Conservation (phyloP, 2,329 filamentous ascomycete genomes). For the Helminthosporium solani region DNA sequence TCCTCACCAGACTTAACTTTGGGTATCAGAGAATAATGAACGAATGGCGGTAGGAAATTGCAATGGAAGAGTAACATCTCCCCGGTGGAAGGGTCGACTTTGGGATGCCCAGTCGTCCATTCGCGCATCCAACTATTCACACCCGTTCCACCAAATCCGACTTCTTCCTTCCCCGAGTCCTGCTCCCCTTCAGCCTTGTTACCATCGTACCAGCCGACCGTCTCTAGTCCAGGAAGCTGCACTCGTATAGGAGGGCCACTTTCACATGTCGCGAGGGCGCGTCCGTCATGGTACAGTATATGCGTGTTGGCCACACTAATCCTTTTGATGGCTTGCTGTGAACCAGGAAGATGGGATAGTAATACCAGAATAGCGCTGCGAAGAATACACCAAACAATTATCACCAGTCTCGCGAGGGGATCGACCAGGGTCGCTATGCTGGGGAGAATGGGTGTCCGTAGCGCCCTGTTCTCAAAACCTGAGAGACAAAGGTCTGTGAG, state of each 20-base stretch:
- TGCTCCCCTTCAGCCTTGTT: conserved; percentile 50
- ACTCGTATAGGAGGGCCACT: conserved; percentile 69
- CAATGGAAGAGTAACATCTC: conserved; percentile 69
- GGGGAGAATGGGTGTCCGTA: conserved; percentile 61
- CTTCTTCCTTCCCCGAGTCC: conserved; percentile 16
- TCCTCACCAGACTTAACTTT: conserved; percentile 12
- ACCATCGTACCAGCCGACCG: conserved; percentile 70
- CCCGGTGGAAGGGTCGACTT: conserved; percentile 63
- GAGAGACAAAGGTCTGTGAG: conserved; percentile 66
- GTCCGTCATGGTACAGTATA: conserved; percentile 66
- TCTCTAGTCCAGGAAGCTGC: conserved; percentile 63
- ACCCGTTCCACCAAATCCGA: conserved; percentile 56
- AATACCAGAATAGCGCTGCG: conserved; percentile 60
- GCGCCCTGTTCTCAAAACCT: conserved; percentile 48
- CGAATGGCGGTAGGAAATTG: conserved; percentile 64
- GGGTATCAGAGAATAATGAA: conserved; percentile 65
- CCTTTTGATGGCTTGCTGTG: conserved; percentile 59
- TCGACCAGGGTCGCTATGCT: conserved; percentile 68
- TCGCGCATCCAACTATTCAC: conserved; percentile 64
- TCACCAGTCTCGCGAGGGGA: conserved; percentile 55
- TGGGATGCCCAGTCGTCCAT: conserved; percentile 70
- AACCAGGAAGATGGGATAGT: conserved; percentile 59
- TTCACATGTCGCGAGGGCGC: conserved; percentile 69
- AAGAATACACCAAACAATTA: conserved; percentile 55
- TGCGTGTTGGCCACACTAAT: conserved; percentile 72